Conservation (phyloP, 148 eudicot genomes). For the Amaranthus palmeri region DNA sequence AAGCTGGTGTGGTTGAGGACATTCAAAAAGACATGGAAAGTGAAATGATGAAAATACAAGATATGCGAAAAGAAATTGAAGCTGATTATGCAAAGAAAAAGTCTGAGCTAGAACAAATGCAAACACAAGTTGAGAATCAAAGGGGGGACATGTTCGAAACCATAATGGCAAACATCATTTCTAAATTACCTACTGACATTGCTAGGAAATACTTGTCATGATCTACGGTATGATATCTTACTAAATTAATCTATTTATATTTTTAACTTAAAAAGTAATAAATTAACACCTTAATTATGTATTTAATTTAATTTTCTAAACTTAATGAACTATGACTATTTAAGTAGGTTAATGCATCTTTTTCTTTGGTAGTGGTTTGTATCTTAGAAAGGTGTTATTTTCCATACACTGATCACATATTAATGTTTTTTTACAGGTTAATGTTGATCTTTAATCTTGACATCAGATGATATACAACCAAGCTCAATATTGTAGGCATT, state of each 20-base stretch:
- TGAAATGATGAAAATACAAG: not conserved
- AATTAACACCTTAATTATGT: too few species aligned
- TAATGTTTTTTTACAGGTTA: too few species aligned
- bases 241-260: not conserved
- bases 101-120: constrained; percentile 7
- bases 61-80: not conserved
- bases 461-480: too few species aligned
- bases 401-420: too few species aligned
- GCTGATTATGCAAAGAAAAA: constrained; percentile 10
- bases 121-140: not conserved
- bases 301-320: too few species aligned
- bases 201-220: constrained; percentile 6
- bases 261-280: too few species aligned
- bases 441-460: too few species aligned
- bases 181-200: not conserved
- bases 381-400: too few species aligned
- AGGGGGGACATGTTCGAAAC: not conserved
- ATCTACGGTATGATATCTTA: not conserved
- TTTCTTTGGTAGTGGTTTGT: too few species aligned
- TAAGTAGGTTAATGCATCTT: too few species aligned
- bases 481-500: too few species aligned
- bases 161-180: not conserved
- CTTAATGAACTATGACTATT: too few species aligned
- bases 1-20: not conserved
- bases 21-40: not conserved